Percentiles rank a stretch among this genome's conserved stretches.
These are phyloP conservation scores for Nemania serpens DNA, from an alignment of 2,329 filamentous ascomycete species.

Conservation along the genomic window DNA sequence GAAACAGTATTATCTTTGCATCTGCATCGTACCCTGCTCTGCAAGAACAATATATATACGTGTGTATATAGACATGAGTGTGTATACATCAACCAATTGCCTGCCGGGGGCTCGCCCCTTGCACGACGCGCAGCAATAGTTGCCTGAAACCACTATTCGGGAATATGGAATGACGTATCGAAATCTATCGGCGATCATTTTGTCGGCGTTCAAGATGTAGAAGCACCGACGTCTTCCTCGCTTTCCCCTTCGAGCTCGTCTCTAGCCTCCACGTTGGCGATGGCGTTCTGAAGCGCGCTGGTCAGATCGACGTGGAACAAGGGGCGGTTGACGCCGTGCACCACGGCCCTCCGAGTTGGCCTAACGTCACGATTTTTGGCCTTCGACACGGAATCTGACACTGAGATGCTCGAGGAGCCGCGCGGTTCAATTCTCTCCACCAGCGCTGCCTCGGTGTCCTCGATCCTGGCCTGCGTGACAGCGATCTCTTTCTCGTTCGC, in stretches of 20 bases:
- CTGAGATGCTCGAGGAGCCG: slow-evolving; percentile 34
- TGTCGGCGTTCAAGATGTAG: not conserved
- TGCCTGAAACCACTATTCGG: not conserved
- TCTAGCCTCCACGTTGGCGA: slow-evolving; percentile 73
- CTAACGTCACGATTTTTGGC: slow-evolving; percentile 33
- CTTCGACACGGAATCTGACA: slow-evolving; percentile 30
- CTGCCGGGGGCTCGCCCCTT: not conserved
- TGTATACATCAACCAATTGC: not conserved
- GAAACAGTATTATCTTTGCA: not conserved
- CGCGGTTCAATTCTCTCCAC: slow-evolving; percentile 36
- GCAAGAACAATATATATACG: no score
- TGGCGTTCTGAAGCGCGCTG: slow-evolving; percentile 83
- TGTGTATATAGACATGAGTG: no score
- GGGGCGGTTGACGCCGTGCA: slow-evolving; percentile 86
- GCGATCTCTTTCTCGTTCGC: slow-evolving; percentile 58
- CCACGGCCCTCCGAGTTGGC: slow-evolving; percentile 63
- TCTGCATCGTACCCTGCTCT: no score
- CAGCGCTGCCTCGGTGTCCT: slow-evolving; percentile 30
- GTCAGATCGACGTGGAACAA: slow-evolving; percentile 94
- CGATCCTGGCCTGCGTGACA: slow-evolving; percentile 16
- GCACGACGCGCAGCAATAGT: not conserved
- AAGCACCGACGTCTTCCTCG: slow-evolving; percentile 31
- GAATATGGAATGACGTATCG: not conserved
- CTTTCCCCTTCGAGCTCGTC: slow-evolving; percentile 42
- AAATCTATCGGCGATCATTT: not conserved